Base-by-base conservation (phyloP, 2,329 filamentous ascomycete species). In the Hypoxylon sp. region DNA sequence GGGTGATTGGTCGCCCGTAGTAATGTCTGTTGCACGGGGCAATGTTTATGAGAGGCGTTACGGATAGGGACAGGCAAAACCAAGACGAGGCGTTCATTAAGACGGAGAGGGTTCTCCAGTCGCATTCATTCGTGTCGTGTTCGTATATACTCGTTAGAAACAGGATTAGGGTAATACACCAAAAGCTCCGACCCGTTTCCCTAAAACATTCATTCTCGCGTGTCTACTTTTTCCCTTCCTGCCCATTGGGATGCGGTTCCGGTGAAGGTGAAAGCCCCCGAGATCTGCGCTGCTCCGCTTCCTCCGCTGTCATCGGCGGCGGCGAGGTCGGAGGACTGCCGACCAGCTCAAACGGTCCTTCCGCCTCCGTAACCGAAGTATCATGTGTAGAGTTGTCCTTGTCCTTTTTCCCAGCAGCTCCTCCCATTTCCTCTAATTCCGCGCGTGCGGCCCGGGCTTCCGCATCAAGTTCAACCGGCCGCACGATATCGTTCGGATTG, bases 391-490 rank as follows among this genome's bases (percentile, higher is more conserved):
- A 53, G 25, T 37, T 53, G 3, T 2, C 2, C 0, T 31, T 3
- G 7, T 22, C 11, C 7, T 35, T 40, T 25, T 66, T 51, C 5
- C 31, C 37, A 10, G 17, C n/a, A 14, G 8, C n/a, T 1, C 30
- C 6, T 14, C n/a, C 48, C 1, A n/a, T 37, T 5, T 55, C 55
- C 7, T n/a, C 62, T 4, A 60, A 20, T 27, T 69, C 64, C 27
- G 10, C 42, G 22, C 22, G 55, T 14, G 27, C 17, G 6, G 44
- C 50, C 11, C 11, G 17, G 10, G 17, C 22, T 50, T 11, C 17
- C 17, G 83, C 82, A 66, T 84, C 86, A 11, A 90, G 86, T 79
- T 90, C 88, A 2, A 89, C 85, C 4, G 72, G 72, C 8, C 33
- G 61, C 46, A 57, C 14, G 44, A 76, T 72, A 17, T 70, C 42